Evolutionary conservation across 352 stramenopile genomes (phyloP), one percentile per base, ranked within the genome.

Genomic region (Globisporangium splendens): DNA sequence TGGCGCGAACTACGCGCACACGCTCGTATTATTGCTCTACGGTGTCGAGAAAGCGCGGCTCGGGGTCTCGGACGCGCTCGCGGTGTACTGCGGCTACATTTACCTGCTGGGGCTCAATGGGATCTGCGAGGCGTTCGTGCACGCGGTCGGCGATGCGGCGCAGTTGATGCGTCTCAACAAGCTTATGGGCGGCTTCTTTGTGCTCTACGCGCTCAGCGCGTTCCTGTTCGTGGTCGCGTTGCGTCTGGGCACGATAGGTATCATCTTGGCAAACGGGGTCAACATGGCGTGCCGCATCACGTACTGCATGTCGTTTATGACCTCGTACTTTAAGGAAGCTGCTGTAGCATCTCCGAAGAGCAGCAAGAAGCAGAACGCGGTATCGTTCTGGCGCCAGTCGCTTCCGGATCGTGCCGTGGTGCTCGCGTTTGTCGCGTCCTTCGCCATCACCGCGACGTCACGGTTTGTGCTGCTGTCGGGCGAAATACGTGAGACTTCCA

Each of bases 71-170:
- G 52, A 63, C 13, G 84, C 84, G 3, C 63, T 96, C 43, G 66
- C 73, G 22, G 63, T 80, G 31, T 97, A 97, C 59, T 99, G 96
- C 69, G 61, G 96, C 5, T 98, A 98, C 70, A 98, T 98, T 20
- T 83, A 90, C 31, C 98, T 98, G 51, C 64, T 99, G 13, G 93
- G 91, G 2, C 63, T 98, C 31, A 99, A 99, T 70, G 96, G 96
- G 5, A 95, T 98, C 57, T 97, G 88, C 59, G 96, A 99, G 82
- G 93, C 95, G 2, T 98, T 98, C 71, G 94, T 98, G 1, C 96
- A 98, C 65, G 92, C 88, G 3, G 79, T 94, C 18, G 85, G 79
- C 11, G 59, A 86, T 46, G 74, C 89, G 22, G 47, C 69, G 13
- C 65, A 92, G 51, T 65, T 95, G 44, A 91, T 91, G 75, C 70